Evolutionary conservation across 2,329 filamentous ascomycete genomes (phyloP).

Genomic region (Colletotrichum liaoningense): DNA sequence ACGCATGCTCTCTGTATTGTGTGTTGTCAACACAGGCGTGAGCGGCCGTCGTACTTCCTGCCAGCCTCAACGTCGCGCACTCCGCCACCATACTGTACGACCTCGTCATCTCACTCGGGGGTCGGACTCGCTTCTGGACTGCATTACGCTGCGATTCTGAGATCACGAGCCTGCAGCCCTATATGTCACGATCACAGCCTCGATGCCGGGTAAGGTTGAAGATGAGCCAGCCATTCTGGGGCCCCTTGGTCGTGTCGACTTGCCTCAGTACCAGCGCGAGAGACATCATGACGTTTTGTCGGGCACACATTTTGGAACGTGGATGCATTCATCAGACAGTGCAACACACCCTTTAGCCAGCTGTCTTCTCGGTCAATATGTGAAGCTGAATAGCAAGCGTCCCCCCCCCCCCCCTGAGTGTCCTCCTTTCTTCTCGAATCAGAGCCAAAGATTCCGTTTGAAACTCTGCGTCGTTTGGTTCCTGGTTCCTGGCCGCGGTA

Average conservation of each 20-base stretch:
- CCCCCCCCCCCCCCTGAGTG: neutral
- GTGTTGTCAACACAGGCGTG: conserved; percentile 5
- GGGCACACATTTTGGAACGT: conserved; percentile 3
- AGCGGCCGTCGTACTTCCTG: neutral
- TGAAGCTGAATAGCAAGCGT: no score
- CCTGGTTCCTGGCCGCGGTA: neutral
- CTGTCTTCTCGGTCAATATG: neutral
- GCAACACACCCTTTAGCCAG: conserved; percentile 23
- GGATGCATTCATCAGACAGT: conserved; percentile 18
- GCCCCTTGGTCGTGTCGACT: neutral
- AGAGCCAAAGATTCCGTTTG: neutral
- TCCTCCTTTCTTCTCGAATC: neutral
- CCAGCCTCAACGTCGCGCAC: neutral
- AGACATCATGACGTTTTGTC: conserved; percentile 17
- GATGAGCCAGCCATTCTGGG: neutral
- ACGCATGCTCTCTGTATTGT: neutral
- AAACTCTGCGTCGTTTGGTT: neutral
- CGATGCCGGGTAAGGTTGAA: neutral
- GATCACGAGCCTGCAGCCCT: conserved; percentile 31
- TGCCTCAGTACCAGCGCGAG: conserved; percentile 7
- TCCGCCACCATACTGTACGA: neutral
- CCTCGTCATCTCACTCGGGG: neutral
- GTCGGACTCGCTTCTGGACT: neutral
- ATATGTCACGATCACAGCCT: conserved; percentile 13
- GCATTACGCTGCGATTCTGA: conserved; percentile 14